These are phyloP conservation scores for Colletotrichum incanum DNA, from an alignment of 2,329 filamentous ascomycete species.

Conservation along the genomic window DNA sequence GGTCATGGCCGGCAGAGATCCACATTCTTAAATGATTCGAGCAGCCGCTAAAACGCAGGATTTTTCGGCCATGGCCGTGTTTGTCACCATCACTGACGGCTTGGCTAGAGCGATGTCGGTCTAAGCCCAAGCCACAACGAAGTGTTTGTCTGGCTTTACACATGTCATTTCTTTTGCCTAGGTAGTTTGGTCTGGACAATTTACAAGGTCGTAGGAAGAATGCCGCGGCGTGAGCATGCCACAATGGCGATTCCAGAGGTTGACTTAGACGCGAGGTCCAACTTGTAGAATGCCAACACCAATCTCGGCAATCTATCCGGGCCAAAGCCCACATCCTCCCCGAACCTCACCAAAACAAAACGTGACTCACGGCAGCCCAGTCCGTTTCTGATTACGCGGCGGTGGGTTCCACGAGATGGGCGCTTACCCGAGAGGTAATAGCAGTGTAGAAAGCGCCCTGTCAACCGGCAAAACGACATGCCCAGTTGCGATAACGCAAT, in stretches of 20 bases:
- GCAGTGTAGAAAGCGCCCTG: conserved; percentile 24
- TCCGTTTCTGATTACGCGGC: conserved; percentile 39
- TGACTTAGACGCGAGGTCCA: neutral
- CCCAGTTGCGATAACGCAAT: conserved; percentile 40
- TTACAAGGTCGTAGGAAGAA: neutral
- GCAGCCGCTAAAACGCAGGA: conserved; percentile 31
- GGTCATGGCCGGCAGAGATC: conserved; percentile 24
- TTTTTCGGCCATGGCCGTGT: conserved; percentile 29
- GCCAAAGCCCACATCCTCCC: conserved; percentile 32
- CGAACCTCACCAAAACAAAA: conserved; percentile 34
- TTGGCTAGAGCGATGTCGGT: conserved; percentile 36
- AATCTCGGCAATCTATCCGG: conserved; percentile 42
- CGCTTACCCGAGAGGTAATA: conserved; percentile 38
- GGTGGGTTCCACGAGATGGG: conserved; percentile 27
- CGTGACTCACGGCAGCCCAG: conserved; percentile 34
- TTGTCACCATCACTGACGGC: conserved; percentile 10
- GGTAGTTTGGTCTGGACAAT: neutral
- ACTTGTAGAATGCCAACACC: conserved; percentile 25
- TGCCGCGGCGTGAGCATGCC: neutral
- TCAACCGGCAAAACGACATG: conserved; percentile 31
- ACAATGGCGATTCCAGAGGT: neutral
- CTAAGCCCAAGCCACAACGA: conserved; percentile 15
- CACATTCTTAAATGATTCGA: conserved; percentile 34
- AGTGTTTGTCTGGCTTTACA: neutral
- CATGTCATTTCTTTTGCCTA: neutral